phyloP scores from a whole-genome alignment of 2,329 filamentous ascomycete species.

The Triangularia verruculosa region DNA sequence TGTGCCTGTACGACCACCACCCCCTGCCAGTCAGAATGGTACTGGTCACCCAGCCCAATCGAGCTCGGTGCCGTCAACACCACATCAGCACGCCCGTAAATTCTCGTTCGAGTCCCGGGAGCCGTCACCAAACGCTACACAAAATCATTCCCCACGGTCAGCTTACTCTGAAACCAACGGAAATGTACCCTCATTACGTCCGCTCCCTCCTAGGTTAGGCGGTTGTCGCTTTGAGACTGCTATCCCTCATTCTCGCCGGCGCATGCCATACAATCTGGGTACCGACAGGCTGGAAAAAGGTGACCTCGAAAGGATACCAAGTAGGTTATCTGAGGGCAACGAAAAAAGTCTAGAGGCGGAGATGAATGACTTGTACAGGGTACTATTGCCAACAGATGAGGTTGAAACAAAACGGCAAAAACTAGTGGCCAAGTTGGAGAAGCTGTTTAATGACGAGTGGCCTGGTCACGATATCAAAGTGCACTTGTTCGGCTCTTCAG shows the following conservation, averaged over 20 bases:
- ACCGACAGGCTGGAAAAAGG: constrained; percentile 71
- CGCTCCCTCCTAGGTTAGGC: constrained; percentile 55
- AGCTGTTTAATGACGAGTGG: constrained; percentile 86
- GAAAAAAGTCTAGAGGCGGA: constrained; percentile 74
- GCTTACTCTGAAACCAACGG: constrained; percentile 86
- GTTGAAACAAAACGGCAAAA: constrained; percentile 72
- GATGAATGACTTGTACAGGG: constrained; percentile 80
- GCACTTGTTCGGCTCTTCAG: constrained; percentile 95
- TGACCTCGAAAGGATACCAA: constrained; percentile 69
- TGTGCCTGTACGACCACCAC: constrained; percentile 19
- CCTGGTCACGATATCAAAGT: constrained; percentile 87
- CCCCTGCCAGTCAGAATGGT: constrained; percentile 14
- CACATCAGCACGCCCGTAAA: constrained; percentile 81
- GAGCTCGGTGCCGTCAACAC: constrained; percentile 89
- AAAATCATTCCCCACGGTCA: constrained; percentile 82
- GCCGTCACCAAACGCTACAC: constrained; percentile 74
- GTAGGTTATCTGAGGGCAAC: constrained; percentile 66
- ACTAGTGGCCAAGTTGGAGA: constrained; percentile 84
- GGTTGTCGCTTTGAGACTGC: constrained; percentile 88
- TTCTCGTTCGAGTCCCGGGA: constrained; percentile 74
- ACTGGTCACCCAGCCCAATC: constrained; percentile 55
- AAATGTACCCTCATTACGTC: constrained; percentile 64
- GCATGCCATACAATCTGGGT: constrained; percentile 92
- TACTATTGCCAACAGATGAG: constrained; percentile 75
- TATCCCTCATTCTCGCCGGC: constrained; percentile 73